Evolutionary conservation across 2,329 filamentous ascomycete genomes (phyloP).

Genomic region (Trichoderma sp.): DNA sequence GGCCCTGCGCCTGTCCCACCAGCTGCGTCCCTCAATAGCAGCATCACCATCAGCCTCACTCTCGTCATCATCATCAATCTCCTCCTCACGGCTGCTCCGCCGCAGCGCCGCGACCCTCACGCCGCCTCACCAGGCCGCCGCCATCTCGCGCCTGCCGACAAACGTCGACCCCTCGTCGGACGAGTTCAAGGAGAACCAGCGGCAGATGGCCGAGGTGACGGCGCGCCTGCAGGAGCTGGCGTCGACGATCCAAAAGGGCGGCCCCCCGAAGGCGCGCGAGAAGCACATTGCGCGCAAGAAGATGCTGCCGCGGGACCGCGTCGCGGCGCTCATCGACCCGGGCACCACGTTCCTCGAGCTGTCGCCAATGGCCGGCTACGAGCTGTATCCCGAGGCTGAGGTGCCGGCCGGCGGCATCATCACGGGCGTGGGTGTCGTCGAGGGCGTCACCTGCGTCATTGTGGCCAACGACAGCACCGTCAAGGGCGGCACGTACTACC

Average conservation of each 20-base stretch:
- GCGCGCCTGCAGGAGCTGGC: constrained; percentile 70
- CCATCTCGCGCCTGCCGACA: constrained; percentile 78
- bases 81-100: constrained; percentile 25
- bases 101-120: constrained; percentile 72
- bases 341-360: constrained; percentile 91
- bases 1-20: constrained; percentile 47
- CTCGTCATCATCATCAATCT: too few relatives aligned
- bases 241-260: constrained; percentile 71
- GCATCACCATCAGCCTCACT: constrained; percentile 31
- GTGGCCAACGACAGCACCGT: constrained; percentile 96
- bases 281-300: constrained; percentile 89
- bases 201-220: constrained; percentile 75
- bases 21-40: constrained; percentile 35
- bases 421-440: constrained; percentile 85
- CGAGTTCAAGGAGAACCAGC: constrained; percentile 79
- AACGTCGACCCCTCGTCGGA: constrained; percentile 74
- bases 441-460: constrained; percentile 89
- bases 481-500: constrained; percentile 96
- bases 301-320: constrained; percentile 89
- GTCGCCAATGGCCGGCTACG: constrained; percentile 86
- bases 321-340: constrained; percentile 84
- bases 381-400: constrained; percentile 83
- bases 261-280: constrained; percentile 76
- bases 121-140: constrained; percentile 76
- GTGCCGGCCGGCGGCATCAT: constrained; percentile 90